Evolutionary conservation across 306 rosid species (phyloP).

Genomic region (Albizia julibrissin): DNA sequence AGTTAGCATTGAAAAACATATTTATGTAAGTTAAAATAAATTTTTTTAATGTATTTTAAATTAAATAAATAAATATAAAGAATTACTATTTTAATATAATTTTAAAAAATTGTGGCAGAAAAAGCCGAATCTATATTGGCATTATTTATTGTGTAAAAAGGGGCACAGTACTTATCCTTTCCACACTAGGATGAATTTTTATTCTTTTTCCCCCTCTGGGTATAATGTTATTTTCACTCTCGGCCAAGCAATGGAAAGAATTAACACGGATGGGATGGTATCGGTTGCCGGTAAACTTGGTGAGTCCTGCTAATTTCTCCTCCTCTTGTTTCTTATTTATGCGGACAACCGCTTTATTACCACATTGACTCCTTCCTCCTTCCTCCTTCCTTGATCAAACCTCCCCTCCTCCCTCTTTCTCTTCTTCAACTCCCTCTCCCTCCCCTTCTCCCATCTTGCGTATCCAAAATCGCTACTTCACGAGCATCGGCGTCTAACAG

Average conservation of each 20-base stretch:
- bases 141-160: no score
- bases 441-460: not conserved
- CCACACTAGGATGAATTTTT: not conserved
- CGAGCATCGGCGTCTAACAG: slow-evolving; percentile 33
- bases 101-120: no score
- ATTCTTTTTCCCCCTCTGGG: not conserved
- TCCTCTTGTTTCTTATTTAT: slow-evolving; percentile 45
- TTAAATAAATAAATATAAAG: no score
- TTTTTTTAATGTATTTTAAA: no score
- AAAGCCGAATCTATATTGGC: no score
- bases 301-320: slow-evolving; percentile 44
- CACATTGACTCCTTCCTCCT: slow-evolving; percentile 23
- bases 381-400: slow-evolving; percentile 21
- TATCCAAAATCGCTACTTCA: slow-evolving; percentile 36
- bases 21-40: no score
- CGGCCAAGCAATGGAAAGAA: not conserved
- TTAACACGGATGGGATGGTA: slow-evolving; percentile 24
- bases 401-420: slow-evolving; percentile 14
- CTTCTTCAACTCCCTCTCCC: slow-evolving; percentile 26
- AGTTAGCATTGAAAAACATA: no score
- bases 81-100: no score
- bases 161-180: no score
- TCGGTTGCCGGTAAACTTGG: slow-evolving; percentile 60
- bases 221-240: no score
- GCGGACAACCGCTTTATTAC: slow-evolving; percentile 57